Evolutionary conservation across 73 alveolate genomes (phyloP).

Genomic region (Stentor coeruleus): DNA sequence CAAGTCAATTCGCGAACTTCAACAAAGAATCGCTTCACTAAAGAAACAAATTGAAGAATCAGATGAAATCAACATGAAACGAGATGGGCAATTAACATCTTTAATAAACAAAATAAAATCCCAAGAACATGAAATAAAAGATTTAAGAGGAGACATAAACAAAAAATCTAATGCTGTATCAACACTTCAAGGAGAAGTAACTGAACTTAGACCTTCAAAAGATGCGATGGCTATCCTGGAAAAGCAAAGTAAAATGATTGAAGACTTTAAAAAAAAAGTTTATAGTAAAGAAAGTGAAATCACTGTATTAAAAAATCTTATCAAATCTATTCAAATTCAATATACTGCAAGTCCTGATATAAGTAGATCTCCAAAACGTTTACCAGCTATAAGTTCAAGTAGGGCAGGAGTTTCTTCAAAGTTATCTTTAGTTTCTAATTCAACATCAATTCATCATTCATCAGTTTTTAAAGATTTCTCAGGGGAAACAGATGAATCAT

Average conservation of each 20-base stretch:
- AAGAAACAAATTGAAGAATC: not conserved
- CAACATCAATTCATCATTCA: not conserved
- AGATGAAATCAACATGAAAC: not conserved
- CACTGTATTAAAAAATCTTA: not conserved
- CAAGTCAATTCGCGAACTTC: not conserved
- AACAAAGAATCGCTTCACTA: not conserved
- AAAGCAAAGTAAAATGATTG: not conserved
- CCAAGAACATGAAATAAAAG: constrained; percentile 5
- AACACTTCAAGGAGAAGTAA: not conserved
- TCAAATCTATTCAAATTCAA: not conserved
- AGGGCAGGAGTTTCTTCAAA: not conserved
- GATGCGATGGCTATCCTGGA: not conserved
- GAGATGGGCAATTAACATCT: constrained; percentile 8
- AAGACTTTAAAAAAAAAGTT: not conserved
- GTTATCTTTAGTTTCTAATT: not conserved
- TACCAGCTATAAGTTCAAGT: not conserved
- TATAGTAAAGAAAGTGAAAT: not conserved
- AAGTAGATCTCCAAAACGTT: not conserved
- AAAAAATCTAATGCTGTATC: not conserved
- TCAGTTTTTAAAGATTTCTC: no score
- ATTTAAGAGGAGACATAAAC: not conserved
- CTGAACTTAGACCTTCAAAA: constrained; percentile 1
- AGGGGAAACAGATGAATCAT: no score
- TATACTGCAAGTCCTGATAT: not conserved
- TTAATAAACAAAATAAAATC: not conserved